These are phyloP conservation scores for Nadsonia starkeyi-henricii DNA, from an alignment of 1,139 yeast genomes.

Conservation along the genomic window DNA sequence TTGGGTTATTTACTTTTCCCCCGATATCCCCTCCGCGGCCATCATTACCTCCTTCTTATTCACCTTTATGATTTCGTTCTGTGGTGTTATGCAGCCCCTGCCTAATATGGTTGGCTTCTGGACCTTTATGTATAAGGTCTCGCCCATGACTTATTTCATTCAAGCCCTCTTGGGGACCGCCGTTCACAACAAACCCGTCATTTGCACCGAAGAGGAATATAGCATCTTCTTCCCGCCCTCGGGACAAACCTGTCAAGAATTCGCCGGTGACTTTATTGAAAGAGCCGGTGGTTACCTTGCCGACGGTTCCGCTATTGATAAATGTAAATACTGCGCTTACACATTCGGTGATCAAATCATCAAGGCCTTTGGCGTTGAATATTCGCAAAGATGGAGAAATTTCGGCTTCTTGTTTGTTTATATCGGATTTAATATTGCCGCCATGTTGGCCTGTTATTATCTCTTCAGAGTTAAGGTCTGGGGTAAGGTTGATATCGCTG, in stretches of 20 bases:
- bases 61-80: constrained; percentile 39
- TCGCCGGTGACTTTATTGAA: constrained; percentile 25
- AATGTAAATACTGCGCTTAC: constrained; percentile 46
- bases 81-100: constrained; percentile 52
- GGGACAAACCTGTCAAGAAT: constrained; percentile 47
- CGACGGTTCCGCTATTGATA: constrained; percentile 35
- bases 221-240: constrained; percentile 40
- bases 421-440: constrained; percentile 31
- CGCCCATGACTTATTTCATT: constrained; percentile 52
- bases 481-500: no score
- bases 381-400: constrained; percentile 40
- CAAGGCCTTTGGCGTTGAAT: constrained; percentile 30
- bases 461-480: constrained; percentile 4
- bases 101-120: constrained; percentile 49
- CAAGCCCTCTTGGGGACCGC: constrained; percentile 32
- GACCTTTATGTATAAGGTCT: constrained; percentile 50
- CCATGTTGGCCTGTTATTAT: constrained; percentile 30
- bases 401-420: constrained; percentile 39
- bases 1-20: constrained; percentile 41
- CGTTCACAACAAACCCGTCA: constrained; percentile 42
- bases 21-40: constrained; percentile 50
- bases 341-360: constrained; percentile 41
- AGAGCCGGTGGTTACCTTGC: constrained; percentile 37
- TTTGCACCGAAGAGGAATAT: constrained; percentile 37
- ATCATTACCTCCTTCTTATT: constrained; percentile 40